Conservation (phyloP, 306 rosid species). For the Citrullus mucosospermus region DNA sequence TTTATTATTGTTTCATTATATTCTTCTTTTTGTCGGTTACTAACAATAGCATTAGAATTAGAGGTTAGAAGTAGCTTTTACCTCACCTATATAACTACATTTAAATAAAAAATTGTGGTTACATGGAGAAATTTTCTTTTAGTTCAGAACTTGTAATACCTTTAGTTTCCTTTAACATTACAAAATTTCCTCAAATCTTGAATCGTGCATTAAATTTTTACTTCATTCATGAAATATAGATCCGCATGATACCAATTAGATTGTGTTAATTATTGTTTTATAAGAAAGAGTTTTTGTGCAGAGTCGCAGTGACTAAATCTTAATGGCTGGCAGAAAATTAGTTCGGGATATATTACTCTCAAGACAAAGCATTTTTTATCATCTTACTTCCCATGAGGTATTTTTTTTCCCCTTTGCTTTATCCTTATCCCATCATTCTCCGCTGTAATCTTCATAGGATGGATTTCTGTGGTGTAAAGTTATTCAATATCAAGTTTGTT, state of each 20-base stretch:
- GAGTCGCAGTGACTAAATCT: neutral
- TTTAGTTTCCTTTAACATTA: neutral
- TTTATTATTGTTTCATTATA: neutral
- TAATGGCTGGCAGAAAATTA: constrained; percentile 53
- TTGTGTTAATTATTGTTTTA: neutral
- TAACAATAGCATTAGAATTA: neutral
- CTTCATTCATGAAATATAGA: neutral
- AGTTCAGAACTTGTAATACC: neutral
- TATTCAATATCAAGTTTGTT: neutral
- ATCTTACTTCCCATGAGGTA: constrained; percentile 33
- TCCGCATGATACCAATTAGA: neutral
- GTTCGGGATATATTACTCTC: constrained; percentile 61
- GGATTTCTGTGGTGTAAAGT: neutral
- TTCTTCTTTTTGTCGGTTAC: neutral
- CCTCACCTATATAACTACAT: too few relatives aligned
- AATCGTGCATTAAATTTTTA: neutral
- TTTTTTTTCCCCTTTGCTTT: neutral
- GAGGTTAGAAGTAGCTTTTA: neutral
- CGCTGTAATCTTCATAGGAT: neutral
- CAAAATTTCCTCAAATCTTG: neutral
- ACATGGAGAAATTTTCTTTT: neutral
- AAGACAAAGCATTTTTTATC: constrained; percentile 31
- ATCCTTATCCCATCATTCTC: neutral
- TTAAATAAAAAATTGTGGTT: neutral
- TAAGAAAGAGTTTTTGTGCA: neutral